Evolutionary conservation across 148 eudicot species (phyloP).

Genomic region (Amaranthus hypochondriacus): DNA sequence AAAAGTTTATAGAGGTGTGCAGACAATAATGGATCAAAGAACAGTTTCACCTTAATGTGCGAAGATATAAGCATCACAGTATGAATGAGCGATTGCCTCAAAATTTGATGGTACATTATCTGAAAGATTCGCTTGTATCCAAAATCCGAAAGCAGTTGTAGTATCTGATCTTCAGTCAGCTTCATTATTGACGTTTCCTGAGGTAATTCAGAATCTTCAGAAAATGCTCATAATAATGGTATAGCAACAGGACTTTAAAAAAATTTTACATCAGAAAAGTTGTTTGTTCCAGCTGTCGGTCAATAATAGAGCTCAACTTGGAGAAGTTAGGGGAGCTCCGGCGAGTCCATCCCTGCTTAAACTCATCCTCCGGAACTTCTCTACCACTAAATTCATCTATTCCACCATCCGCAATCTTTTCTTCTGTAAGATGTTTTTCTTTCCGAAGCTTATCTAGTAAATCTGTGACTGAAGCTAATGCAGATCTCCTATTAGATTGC

Average conservation of each 20-base stretch:
- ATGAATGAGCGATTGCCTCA: constrained; percentile 91
- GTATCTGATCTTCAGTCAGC: constrained; percentile 78
- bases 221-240: neutral
- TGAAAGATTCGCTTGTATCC: constrained; percentile 82
- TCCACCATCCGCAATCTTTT: constrained; percentile 33
- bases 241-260: neutral
- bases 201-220: constrained; percentile 10
- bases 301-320: constrained; percentile 60
- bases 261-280: constrained; percentile 34
- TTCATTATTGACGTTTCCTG: constrained; percentile 71
- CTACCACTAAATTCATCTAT: constrained; percentile 44
- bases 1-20: neutral
- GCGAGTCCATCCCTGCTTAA: constrained; percentile 48
- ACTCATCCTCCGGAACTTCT: constrained; percentile 48
- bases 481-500: constrained; percentile 47
- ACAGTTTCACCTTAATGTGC: constrained; percentile 49
- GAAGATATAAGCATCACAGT: constrained; percentile 67
- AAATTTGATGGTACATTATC: constrained; percentile 74
- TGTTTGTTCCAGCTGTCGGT: constrained; percentile 52
- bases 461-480: constrained; percentile 67
- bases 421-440: constrained; percentile 46
- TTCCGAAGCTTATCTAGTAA: constrained; percentile 78
- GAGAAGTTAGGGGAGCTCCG: constrained; percentile 63
- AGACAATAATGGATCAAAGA: neutral
- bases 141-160: constrained; percentile 73